Conservation (phyloP, 805 yeast genomes). For the Wickerhamiella bombiphila region DNA sequence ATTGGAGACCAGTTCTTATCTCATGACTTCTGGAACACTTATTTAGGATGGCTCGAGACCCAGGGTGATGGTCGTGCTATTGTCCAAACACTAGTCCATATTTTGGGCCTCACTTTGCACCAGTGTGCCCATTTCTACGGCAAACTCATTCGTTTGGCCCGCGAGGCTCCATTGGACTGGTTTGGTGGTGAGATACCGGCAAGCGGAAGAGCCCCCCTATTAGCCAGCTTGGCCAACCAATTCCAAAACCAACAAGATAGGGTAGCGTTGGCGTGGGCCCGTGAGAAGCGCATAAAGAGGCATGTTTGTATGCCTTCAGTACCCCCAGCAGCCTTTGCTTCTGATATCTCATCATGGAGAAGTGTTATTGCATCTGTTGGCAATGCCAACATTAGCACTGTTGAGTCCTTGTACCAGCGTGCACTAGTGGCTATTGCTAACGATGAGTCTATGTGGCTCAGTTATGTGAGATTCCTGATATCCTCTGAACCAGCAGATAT, state of each 20-base stretch:
- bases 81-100: conserved; percentile 29
- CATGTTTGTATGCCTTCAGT: conserved; percentile 38
- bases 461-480: conserved; percentile 43
- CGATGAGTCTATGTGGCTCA: conserved; percentile 51
- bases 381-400: conserved; percentile 19
- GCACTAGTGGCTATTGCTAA: conserved; percentile 41
- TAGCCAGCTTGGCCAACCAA: neutral
- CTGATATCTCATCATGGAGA: conserved; percentile 34
- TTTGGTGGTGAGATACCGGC: neutral
- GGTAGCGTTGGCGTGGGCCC: conserved; percentile 54
- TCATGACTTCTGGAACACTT: conserved; percentile 72
- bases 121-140: conserved; percentile 70
- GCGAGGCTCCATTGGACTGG: neutral
- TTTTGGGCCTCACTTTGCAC: conserved; percentile 34
- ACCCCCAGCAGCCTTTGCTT: conserved; percentile 28
- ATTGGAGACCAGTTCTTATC: conserved; percentile 65
- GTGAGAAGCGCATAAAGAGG: conserved; percentile 47
- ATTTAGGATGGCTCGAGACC: conserved; percentile 44
- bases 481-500: conserved; percentile 11
- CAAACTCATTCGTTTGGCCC: conserved; percentile 19
- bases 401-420: conserved; percentile 51
- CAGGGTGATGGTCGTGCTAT: conserved; percentile 27
- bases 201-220: neutral
- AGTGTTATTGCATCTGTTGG: conserved; percentile 36
- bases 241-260: conserved; percentile 21